Percentiles rank a stretch among this genome's conserved stretches.
Evolutionary conservation across 805 yeast genomes (phyloP).

Genomic region (Candida multigemmis): DNA sequence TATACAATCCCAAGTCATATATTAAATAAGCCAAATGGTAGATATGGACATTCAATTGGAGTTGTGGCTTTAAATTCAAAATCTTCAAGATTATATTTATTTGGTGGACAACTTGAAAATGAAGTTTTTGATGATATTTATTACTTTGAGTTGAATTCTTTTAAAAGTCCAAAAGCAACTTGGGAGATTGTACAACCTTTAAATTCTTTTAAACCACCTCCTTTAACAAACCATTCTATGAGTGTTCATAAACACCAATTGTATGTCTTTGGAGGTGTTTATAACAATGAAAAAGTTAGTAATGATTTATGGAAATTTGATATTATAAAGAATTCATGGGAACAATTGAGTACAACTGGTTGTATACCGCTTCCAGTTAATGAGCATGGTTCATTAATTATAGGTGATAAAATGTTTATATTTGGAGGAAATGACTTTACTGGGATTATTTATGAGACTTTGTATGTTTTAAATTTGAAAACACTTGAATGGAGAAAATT

Average conservation of each 20-base stretch:
- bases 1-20: conserved; percentile 37
- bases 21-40: conserved; percentile 66
- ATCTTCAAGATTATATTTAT: conserved; percentile 58
- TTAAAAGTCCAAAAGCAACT: conserved; percentile 71
- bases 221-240: conserved; percentile 88
- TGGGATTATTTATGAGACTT: conserved; percentile 58
- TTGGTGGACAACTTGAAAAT: conserved; percentile 91
- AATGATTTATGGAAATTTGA: conserved; percentile 79
- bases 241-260: conserved; percentile 68
- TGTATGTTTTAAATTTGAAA: conserved; percentile 69
- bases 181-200: conserved; percentile 70
- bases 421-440: conserved; percentile 82
- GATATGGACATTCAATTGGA: conserved; percentile 89
- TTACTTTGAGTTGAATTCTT: conserved; percentile 78
- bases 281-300: conserved; percentile 56
- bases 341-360: conserved; percentile 60
- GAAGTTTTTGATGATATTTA: conserved; percentile 78
- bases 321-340: conserved; percentile 62
- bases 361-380: conserved; percentile 76
- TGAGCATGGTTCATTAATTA: conserved; percentile 82
- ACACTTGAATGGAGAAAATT: conserved; percentile 67
- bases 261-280: conserved; percentile 85
- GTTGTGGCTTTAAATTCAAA: conserved; percentile 48
- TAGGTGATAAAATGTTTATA: conserved; percentile 69
- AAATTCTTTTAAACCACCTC: conserved; percentile 53